These are phyloP conservation scores for Penicillium cataractarum DNA, from an alignment of 495 filamentous ascomycete species.

Conservation along the genomic window DNA sequence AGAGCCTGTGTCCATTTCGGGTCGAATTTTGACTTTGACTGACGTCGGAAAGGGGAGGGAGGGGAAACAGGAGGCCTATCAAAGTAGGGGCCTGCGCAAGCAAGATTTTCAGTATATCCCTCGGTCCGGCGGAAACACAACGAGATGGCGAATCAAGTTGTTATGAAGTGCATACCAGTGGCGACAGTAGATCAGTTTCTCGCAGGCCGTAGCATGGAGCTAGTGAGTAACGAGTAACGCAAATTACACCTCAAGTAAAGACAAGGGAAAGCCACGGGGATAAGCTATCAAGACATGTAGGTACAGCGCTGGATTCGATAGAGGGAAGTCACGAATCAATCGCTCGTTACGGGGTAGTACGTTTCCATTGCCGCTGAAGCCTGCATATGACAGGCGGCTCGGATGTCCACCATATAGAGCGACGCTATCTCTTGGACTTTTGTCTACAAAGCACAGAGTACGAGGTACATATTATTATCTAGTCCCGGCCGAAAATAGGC, in stretches of 20 bases:
- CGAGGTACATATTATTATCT: not conserved
- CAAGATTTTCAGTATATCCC: not conserved
- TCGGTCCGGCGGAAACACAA: slow-evolving; percentile 3
- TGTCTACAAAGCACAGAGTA: not conserved
- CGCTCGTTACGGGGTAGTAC: not conserved
- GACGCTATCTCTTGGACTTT: not conserved
- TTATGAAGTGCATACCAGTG: not conserved
- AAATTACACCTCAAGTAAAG: not conserved
- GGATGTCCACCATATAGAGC: not conserved
- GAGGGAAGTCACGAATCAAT: not conserved
- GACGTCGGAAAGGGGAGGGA: not conserved
- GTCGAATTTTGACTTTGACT: not conserved
- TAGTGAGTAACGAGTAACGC: not conserved
- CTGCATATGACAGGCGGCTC: slow-evolving; percentile 16
- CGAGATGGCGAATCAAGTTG: slow-evolving; percentile 10
- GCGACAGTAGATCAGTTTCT: slow-evolving; percentile 12
- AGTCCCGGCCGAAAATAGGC: slow-evolving; percentile 8
- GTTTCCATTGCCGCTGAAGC: slow-evolving; percentile 1
- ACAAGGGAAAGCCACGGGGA: not conserved
- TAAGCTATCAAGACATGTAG: not conserved
- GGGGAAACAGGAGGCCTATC: not conserved
- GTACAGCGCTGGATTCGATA: not conserved
- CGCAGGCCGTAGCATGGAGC: slow-evolving; percentile 2
- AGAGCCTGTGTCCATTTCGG: not conserved
- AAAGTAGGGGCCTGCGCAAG: not conserved